phyloP scores from a whole-genome alignment of 129 eudicot species.

The Lactuca saligna region DNA sequence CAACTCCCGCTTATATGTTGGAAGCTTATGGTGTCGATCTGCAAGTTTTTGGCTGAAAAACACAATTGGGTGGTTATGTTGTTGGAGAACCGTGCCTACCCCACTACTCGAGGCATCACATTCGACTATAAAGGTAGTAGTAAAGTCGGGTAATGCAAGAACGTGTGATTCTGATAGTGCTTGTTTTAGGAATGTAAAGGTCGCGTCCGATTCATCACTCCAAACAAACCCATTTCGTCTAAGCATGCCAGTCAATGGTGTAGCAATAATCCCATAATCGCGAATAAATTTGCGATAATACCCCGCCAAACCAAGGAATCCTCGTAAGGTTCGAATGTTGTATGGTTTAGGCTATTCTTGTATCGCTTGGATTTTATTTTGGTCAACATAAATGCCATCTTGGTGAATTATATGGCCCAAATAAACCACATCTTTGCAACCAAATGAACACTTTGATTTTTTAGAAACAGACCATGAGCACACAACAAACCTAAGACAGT shows the following conservation, averaged over 20 bases:
- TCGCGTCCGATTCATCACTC: neutral
- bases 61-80: too few species aligned
- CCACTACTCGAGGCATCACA: too few species aligned
- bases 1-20: too few species aligned
- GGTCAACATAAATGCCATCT: neutral
- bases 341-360: neutral
- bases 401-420: neutral
- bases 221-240: neutral
- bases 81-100: too few species aligned
- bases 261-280: neutral
- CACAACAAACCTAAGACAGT: neutral
- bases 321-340: neutral
- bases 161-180: neutral
- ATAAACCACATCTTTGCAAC: neutral
- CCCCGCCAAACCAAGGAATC: neutral
- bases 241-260: neutral
- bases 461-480: neutral
- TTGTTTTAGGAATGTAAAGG: neutral
- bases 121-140: neutral
- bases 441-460: neutral
- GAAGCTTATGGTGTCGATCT: too few species aligned
- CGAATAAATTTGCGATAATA: neutral
- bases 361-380: neutral
- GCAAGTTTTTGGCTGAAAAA: too few species aligned
- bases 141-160: neutral